These are phyloP conservation scores for Lentinula detonsa DNA, from an alignment of 768 basidiomycete species.

Conservation along the genomic window DNA sequence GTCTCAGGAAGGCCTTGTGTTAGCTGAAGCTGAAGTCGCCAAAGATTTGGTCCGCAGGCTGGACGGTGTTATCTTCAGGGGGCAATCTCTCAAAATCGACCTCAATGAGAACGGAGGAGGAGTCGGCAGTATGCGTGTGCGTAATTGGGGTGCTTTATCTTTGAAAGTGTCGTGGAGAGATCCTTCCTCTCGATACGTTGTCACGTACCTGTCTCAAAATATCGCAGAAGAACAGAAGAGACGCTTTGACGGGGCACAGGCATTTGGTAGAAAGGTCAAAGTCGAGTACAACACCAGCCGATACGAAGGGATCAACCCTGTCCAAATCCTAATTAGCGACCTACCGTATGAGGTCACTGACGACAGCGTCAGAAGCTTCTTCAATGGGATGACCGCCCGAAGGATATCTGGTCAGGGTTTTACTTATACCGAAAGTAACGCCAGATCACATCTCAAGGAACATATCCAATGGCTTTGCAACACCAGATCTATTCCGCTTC, in stretches of 20 bases:
- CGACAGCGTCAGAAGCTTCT: constrained; percentile 20
- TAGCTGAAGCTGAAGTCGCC: constrained; percentile 35
- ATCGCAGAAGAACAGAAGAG: constrained; percentile 27
- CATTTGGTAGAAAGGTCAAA: constrained; percentile 38
- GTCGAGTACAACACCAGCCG: constrained; percentile 38
- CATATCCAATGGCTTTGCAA: constrained; percentile 16
- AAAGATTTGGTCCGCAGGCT: constrained; percentile 34
- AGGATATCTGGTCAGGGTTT: constrained; percentile 13
- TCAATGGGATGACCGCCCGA: constrained; percentile 20
- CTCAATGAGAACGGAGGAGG: constrained; percentile 29
- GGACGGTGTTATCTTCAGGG: constrained; percentile 43
- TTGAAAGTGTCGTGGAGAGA: constrained; percentile 46
- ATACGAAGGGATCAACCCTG: constrained; percentile 20
- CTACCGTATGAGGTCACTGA: constrained; percentile 25
- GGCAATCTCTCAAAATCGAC: constrained; percentile 35
- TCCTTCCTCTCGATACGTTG: constrained; percentile 42
- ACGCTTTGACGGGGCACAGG: constrained; percentile 27
- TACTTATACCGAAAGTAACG: constrained; percentile 12
- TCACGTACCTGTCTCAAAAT: constrained; percentile 28
- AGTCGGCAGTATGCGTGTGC: constrained; percentile 34
- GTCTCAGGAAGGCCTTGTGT: constrained; percentile 33
- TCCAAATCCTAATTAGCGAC: constrained; percentile 37
- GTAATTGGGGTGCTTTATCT: constrained; percentile 24
- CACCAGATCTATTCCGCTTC: constrained; percentile 14
- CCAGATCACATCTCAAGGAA: constrained; percentile 14